Base-by-base conservation (phyloP, 2,329 filamentous ascomycete species). In the Paracamarosporium sp. region DNA sequence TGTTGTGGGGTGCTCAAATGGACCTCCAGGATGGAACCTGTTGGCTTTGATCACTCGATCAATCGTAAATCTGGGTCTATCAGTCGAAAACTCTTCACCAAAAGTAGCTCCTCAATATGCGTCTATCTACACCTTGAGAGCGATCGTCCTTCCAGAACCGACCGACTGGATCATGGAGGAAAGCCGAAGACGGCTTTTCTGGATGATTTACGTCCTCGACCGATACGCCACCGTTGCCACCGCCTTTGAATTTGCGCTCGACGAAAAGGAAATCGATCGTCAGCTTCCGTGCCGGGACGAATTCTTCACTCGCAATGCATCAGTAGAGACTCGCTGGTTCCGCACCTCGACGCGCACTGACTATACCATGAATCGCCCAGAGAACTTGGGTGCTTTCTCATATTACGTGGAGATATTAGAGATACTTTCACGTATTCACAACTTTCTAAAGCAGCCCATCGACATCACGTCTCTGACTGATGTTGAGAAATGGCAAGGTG, bases 181-280 rank as follows among this genome's bases (percentile, higher is more conserved):
- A 75, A 90, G 91, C 40, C 83, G 93, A 27, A 85, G 93, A 27
- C 84, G 93, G 25, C 81, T 97, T 1, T 96, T 97, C 75, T 97
- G 93, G 93, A 94, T 96, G 88, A 88, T 96, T 11, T 97, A 96
- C 71, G 79, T 97, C 12, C 83, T 97, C 5, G 93, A 97, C 73
- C 85, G 93, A 48, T 97, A 96, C 71, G 92, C 92, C 0, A 97
- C 93, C 0, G 89, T 97, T 55, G 90, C 92, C 0, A 97, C 93
- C 0, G 92, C 93, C 0, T 97, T 97, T 66, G 92, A 97, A 66
- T 96, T 97, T 72, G 91, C 92, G 0, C 79, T 97, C 17, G 89
- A 94, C 64, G 92, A 97, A 69, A 91, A 90, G 70, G 93, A 97
- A 69, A 94, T 97, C 43, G 93, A 97, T 71, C 86, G 93, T 24